Evolutionary conservation across 331 rosid genomes (phyloP), one percentile per base, ranked within the genome.

Genomic region (Malus hybrid): DNA sequence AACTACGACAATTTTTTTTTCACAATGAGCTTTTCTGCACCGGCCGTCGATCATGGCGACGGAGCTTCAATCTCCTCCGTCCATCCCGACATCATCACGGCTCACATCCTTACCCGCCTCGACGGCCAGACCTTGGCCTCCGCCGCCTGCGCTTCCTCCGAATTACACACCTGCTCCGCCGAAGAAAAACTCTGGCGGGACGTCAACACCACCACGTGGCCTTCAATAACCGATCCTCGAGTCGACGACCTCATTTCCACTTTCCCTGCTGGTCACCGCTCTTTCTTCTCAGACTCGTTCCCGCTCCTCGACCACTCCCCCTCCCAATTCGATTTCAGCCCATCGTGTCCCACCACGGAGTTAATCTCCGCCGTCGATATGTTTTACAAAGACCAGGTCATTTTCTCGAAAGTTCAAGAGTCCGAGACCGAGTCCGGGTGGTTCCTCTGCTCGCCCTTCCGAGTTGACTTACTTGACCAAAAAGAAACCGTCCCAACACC

Each of bases 361-460:
- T 53, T 84, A 2, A 58, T 94, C 82, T 92, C 97, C 0, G 97
- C 97, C 74, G 93, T 92, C 1, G 97, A 94, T 71, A 46, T 94
- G 11, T 82, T 64, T 63, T 89, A 88, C 83, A 48, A 77, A 66
- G 87, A 68, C n/a, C 74, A 67, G 34, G 82, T 83, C 10, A 57
- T 94, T 22, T 83, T 92, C 85, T 90, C 97, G 3, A 84, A 79
- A 11, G 78, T 86, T 39, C 75, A 77, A 0, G 77, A 71, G 16
- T 85, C 80, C 39, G 90, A 81, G 34, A 86, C 93, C 4, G 66
- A 56, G 5, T 71, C 88, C 28, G 81, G 77, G 0, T 90, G 97
- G 99, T 90, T 92, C 78, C 88, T 73, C 16, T 65, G 56, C 62
- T 85, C 96, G 10, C 99, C 97, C 0, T 83, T 92, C 18, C 84